Evolutionary conservation across 148 eudicot genomes (phyloP).

Genomic region (Rhododendron henanense): DNA sequence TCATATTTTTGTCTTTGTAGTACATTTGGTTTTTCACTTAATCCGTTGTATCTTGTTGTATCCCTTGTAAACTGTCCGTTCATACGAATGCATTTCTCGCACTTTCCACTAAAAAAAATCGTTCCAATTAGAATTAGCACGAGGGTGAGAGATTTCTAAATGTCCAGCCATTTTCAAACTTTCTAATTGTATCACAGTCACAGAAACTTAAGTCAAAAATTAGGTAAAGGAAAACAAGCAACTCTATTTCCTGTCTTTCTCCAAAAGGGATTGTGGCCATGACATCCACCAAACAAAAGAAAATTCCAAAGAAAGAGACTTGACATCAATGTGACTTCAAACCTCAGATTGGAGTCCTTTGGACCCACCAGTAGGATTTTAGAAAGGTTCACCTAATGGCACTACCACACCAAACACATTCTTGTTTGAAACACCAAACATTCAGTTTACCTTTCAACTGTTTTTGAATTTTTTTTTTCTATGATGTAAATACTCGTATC

Average conservation of each 20-base stretch:
- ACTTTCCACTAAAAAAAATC: no score
- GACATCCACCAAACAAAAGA: background rate
- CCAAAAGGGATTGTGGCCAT: background rate
- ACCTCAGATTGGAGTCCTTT: conserved; percentile 5
- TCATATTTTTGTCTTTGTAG: no score
- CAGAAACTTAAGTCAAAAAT: background rate
- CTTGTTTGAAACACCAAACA: background rate
- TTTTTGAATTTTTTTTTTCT: background rate
- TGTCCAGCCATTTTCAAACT: background rate
- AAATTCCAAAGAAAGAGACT: background rate
- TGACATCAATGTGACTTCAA: background rate
- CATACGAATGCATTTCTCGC: no score
- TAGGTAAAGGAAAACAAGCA: background rate
- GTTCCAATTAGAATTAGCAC: background rate
- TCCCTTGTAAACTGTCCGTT: no score
- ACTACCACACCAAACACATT: conserved; percentile 10
- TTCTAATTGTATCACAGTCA: background rate
- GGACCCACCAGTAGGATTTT: background rate
- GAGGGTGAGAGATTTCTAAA: background rate
- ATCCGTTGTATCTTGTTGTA: no score
- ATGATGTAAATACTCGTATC: background rate
- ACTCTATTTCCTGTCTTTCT: background rate
- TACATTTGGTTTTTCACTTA: no score
- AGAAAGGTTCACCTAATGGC: conserved; percentile 9
- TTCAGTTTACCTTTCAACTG: background rate